Evolutionary conservation across 2,329 filamentous ascomycete genomes (phyloP).

Genomic region (Neospermospora avenae): DNA sequence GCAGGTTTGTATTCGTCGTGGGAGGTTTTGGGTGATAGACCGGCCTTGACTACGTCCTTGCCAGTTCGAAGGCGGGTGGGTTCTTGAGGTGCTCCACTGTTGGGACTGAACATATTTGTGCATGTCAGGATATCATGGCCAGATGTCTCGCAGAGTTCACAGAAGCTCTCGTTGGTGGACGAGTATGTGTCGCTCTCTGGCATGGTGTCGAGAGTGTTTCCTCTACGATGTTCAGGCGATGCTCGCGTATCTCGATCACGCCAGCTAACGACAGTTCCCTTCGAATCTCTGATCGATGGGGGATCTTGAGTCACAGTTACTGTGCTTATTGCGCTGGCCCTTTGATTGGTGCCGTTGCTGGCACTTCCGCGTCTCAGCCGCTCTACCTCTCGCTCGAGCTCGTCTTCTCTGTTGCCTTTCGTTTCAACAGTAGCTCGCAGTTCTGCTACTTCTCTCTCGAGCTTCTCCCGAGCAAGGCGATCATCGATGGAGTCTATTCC

Average conservation of each 20-base stretch:
- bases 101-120: slow-evolving; percentile 71
- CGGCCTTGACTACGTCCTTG: slow-evolving; percentile 40
- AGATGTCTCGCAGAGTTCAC: slow-evolving; percentile 89
- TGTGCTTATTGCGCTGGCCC: slow-evolving; percentile 50
- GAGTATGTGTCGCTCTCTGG: slow-evolving; percentile 68
- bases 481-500: slow-evolving; percentile 52
- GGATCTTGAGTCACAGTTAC: slow-evolving; percentile 43
- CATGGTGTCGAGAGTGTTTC: slow-evolving; percentile 63
- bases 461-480: slow-evolving; percentile 59
- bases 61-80: slow-evolving; percentile 29
- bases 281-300: slow-evolving; percentile 62
- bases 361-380: slow-evolving; percentile 50
- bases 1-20: slow-evolving; percentile 49
- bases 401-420: slow-evolving; percentile 73
- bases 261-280: slow-evolving; percentile 59
- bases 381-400: slow-evolving; percentile 80
- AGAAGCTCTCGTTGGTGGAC: slow-evolving; percentile 65
- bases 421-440: slow-evolving; percentile 69
- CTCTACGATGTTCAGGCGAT: slow-evolving; percentile 48
- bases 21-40: slow-evolving; percentile 37
- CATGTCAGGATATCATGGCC: slow-evolving; percentile 95
- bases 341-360: slow-evolving; percentile 40
- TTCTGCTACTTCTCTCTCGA: slow-evolving; percentile 79
- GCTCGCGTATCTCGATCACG: slow-evolving; percentile 42
- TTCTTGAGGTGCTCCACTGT: slow-evolving; percentile 18